Conservation (phyloP, 208 protist species). For the Balamuthia mandrillaris region DNA sequence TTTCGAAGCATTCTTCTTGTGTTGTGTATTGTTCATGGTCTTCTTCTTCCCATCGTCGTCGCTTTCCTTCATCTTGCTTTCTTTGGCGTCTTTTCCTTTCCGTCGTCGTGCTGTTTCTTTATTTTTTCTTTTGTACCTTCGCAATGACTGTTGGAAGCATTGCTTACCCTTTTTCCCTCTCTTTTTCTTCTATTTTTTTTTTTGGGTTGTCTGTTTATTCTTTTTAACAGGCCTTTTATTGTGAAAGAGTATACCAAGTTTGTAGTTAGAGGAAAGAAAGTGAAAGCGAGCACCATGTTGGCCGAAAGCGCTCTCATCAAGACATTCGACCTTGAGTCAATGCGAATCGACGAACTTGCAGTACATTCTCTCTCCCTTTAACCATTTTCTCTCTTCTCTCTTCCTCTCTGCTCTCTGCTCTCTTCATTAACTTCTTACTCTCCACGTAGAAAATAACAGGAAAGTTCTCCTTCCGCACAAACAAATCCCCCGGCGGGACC, state of each 20-base stretch:
- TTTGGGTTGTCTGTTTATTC: background rate
- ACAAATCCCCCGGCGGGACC: no score
- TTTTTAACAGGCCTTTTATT: background rate
- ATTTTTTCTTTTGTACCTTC: no score
- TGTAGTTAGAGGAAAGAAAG: background rate
- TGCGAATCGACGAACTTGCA: background rate
- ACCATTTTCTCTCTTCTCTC: background rate
- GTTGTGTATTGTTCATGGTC: no score
- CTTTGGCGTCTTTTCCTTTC: no score
- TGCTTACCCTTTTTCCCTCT: no score
- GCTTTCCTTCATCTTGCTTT: no score
- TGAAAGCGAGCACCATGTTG: background rate
- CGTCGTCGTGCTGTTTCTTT: no score
- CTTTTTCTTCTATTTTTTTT: background rate
- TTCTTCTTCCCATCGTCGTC: no score
- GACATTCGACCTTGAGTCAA: background rate
- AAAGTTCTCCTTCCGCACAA: no score
- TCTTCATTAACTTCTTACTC: background rate
- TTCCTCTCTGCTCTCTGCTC: background rate
- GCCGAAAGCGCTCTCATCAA: background rate
- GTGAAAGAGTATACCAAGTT: constrained; percentile 7
- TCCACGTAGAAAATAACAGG: background rate
- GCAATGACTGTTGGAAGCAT: no score
- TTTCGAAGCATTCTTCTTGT: background rate
- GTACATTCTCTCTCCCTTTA: background rate